Evolutionary conservation across 176 grass and related monocot genomes (phyloP).

Genomic region (Rhipidocladum racemiflorum): DNA sequence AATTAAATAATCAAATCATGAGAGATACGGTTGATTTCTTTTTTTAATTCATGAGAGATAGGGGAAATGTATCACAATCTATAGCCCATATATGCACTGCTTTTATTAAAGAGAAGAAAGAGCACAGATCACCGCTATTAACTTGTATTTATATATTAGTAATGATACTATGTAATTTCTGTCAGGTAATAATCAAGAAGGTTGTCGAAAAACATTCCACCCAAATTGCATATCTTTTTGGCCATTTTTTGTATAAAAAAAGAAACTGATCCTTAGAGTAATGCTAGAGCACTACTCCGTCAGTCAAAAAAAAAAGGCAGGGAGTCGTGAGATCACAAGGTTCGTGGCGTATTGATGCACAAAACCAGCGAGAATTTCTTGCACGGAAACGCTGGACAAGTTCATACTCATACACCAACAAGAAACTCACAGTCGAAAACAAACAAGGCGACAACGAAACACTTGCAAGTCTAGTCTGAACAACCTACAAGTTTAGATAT

Average conservation of each 20-base stretch:
- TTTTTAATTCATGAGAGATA: too few relatives aligned
- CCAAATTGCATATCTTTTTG: neutral
- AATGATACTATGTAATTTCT: too few relatives aligned
- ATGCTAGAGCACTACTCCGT: neutral
- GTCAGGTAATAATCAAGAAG: neutral
- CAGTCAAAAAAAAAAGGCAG: neutral
- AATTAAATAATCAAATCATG: too few relatives aligned
- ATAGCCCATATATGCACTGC: too few relatives aligned
- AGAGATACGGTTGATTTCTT: too few relatives aligned
- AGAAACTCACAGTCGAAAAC: neutral
- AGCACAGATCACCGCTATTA: too few relatives aligned
- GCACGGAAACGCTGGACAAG: neutral
- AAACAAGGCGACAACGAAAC: neutral
- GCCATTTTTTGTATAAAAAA: neutral
- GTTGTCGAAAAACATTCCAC: neutral
- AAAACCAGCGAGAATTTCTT: neutral
- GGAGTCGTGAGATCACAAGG: neutral
- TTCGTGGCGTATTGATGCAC: neutral
- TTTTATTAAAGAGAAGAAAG: too few relatives aligned
- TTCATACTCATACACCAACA: neutral
- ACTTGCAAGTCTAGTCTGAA: neutral
- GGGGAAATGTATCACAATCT: too few relatives aligned
- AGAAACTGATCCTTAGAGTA: neutral
- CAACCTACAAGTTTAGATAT: neutral
- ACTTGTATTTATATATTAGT: too few relatives aligned